Percentiles rank a stretch among this genome's conserved stretches.
These are phyloP conservation scores for Proteromonas lacertae DNA, from an alignment of 352 stramenopile species.

Conservation along the genomic window DNA sequence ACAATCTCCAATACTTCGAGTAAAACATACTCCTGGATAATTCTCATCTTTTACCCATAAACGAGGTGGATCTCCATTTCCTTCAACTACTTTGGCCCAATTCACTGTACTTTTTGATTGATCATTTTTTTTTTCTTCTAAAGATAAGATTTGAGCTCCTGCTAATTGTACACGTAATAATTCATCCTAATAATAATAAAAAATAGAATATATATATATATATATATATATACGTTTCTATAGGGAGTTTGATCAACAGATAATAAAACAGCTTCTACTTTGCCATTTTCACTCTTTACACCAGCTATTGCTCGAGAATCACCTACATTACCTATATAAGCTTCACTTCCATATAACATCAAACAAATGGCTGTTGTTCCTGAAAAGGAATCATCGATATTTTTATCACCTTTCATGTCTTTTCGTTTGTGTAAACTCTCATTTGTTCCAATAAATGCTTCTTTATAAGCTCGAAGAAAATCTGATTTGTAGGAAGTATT, in stretches of 20 bases:
- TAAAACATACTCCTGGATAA: constrained; percentile 16
- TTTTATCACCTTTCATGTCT: constrained; percentile 11
- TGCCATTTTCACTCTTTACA: constrained; percentile 22
- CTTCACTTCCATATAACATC: constrained; percentile 43
- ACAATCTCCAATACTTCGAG: constrained; percentile 18
- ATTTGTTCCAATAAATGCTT: no score
- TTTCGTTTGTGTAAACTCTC: constrained; percentile 10
- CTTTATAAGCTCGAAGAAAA: no score
- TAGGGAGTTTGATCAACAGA: constrained; percentile 78
- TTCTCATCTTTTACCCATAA: constrained; percentile 32
- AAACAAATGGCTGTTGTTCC: constrained; percentile 65
- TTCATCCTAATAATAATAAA: no score
- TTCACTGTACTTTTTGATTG: no score
- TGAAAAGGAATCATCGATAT: constrained; percentile 59
- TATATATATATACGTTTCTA: constrained; percentile 58
- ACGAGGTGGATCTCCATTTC: constrained; percentile 46
- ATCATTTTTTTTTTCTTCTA: constrained; percentile 81
- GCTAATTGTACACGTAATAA: no score
- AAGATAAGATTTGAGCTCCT: constrained; percentile 58
- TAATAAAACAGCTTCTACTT: constrained; percentile 36
- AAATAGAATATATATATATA: constrained; percentile 57
- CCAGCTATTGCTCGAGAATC: constrained; percentile 74
- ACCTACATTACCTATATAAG: constrained; percentile 68
- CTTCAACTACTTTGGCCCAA: no score
- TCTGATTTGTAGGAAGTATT: no score